These are phyloP conservation scores for Chaetomiaceae sp. DNA, from an alignment of 2,329 filamentous ascomycete species.

Conservation along the genomic window DNA sequence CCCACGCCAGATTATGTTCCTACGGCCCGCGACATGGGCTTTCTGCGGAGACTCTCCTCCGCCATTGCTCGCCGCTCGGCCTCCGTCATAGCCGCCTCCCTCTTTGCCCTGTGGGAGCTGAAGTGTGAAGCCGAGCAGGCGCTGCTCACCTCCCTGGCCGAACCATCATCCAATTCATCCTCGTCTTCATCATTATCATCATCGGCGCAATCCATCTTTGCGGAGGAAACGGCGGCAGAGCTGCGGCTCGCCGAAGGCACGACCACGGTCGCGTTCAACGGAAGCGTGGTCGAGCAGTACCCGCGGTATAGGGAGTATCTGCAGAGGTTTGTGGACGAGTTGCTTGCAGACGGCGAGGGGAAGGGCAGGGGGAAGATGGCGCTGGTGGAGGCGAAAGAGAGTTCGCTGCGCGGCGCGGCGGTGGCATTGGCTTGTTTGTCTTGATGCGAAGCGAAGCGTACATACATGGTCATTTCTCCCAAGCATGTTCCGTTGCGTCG, in stretches of 20 bases:
- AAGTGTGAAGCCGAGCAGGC: conserved; percentile 47
- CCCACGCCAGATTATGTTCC: conserved; percentile 37
- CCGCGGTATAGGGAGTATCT: conserved; percentile 58
- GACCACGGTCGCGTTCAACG: conserved; percentile 69
- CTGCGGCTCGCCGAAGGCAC: conserved; percentile 29
- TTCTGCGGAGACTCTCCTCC: conserved; percentile 47
- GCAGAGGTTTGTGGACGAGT: conserved; percentile 56
- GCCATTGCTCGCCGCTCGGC: conserved; percentile 53
- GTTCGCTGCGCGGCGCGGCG: conserved; percentile 68
- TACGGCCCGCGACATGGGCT: conserved; percentile 42
- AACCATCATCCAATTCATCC: background rate
- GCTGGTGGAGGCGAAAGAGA: conserved; percentile 65
- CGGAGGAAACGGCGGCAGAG: conserved; percentile 43
- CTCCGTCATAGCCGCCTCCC: conserved; percentile 51
- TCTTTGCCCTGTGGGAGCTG: conserved; percentile 55
- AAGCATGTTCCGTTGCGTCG: no score
- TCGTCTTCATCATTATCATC: background rate
- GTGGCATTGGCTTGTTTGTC: conserved; percentile 54
- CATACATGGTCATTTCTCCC: no score
- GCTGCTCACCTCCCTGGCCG: conserved; percentile 16
- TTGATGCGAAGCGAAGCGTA: background rate
- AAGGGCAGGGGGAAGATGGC: conserved; percentile 38
- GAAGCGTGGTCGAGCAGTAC: conserved; percentile 73
- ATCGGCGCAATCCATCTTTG: conserved; percentile 18
- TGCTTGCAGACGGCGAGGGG: conserved; percentile 41